Conservation (phyloP, 352 stramenopile species). For the Pseudoperonospora humuli region DNA sequence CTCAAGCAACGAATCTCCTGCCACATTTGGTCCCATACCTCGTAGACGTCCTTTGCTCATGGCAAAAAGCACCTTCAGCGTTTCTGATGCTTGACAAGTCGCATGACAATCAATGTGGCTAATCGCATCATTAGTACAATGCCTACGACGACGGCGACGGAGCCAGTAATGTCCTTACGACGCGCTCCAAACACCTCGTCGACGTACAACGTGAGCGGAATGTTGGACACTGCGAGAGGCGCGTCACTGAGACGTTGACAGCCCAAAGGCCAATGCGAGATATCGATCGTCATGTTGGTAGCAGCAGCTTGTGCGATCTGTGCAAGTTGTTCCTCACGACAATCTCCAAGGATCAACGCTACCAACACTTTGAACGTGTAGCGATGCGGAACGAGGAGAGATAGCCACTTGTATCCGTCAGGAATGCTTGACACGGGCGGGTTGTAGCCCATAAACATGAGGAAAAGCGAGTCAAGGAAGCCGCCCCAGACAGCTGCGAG, state of each 20-base stretch:
- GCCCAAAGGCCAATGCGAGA: constrained; percentile 32
- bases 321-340: constrained; percentile 24
- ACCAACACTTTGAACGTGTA: constrained; percentile 35
- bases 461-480: constrained; percentile 42
- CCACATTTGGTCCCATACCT: too few relatives aligned
- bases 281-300: constrained; percentile 22
- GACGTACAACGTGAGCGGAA: constrained; percentile 51
- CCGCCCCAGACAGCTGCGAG: constrained; percentile 34
- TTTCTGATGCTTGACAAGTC: constrained; percentile 59
- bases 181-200: constrained; percentile 47
- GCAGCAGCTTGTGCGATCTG: constrained; percentile 18
- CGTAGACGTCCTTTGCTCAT: too few relatives aligned
- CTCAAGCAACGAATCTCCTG: too few relatives aligned
- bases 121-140: constrained; percentile 45
- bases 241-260: constrained; percentile 48
- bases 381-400: constrained; percentile 30
- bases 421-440: constrained; percentile 34
- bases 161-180: constrained; percentile 33
- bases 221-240: constrained; percentile 29
- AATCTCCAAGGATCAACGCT: constrained; percentile 36
- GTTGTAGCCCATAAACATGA: constrained; percentile 52
- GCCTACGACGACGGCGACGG: constrained; percentile 42
- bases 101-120: constrained; percentile 41
- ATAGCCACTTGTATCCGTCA: constrained; percentile 41
- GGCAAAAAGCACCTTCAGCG: too few relatives aligned